Evolutionary conservation across 768 basidiomycete species (phyloP), one percentile per base, ranked within the genome.

Genomic region (Dentipellis fragilis): DNA sequence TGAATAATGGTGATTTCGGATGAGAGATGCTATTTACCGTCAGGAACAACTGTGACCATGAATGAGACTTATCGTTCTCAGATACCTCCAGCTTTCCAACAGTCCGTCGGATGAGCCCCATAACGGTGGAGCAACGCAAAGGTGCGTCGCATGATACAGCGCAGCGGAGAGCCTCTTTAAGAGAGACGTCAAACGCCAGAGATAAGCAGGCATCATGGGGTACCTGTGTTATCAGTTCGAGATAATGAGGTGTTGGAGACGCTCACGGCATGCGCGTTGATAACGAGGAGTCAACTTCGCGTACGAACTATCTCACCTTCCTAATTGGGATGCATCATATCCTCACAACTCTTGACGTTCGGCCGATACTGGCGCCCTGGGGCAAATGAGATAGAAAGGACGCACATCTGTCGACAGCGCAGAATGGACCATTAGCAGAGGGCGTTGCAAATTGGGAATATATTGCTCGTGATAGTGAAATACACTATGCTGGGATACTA

Each of bases 11-110:
- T 16, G 45, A 39, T 35, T 53, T 10, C 29, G 29, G 37, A 17
- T 10, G 12, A 10, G 23, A 37, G 19, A 46, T 17, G 37, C 49
- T 22, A 8, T 37, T 42, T 49, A 57, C 58, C 51, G 55, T 54
- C 22, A 61, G 53, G 22, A 53, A 42, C 2, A 29, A 23, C 40
- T 54, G 51, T 5, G 58, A 38, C 53, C 50, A 14, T 1, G 49
- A 19, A 19, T 38, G 40, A 10, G 59, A 57, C 21, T 35, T 50
- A 38, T 59, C 49, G 40, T 40, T 14, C 39, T 52, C 54, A 12
- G 49, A 51, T 37, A 49, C 19, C 29, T 49, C 48, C 22, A 49
- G 58, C 42, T 19, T 17, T n/a, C 19, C n/a, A 9, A 45, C 42
- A 9, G 42, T 16, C n/a, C 42, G 29, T 29, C 29, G 29, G 6